Conservation (phyloP, 805 yeast species). For the Ogataea ramenticola region DNA sequence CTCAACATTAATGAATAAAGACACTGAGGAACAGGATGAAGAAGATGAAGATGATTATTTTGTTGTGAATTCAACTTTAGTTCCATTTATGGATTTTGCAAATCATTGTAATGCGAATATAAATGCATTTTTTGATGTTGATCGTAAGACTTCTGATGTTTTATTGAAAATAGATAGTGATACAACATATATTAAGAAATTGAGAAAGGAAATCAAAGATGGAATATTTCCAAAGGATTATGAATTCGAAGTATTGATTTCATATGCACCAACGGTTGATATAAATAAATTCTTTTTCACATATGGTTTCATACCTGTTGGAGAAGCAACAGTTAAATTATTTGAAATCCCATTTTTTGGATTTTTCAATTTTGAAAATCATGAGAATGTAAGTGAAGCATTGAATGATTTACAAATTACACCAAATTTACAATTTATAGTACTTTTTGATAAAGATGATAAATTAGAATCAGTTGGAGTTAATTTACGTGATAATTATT, state of each 20-base stretch:
- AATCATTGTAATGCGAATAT: constrained; percentile 43
- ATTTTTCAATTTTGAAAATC: constrained; percentile 10
- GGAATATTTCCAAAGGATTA: not conserved
- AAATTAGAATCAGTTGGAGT: constrained; percentile 14
- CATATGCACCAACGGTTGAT: constrained; percentile 38
- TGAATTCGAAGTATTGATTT: constrained; percentile 33
- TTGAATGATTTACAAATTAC: constrained; percentile 28
- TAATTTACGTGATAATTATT: constrained; percentile 25
- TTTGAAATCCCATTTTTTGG: constrained; percentile 31
- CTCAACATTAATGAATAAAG: constrained; percentile 1
- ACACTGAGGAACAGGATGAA: constrained; percentile 10
- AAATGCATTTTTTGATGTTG: constrained; percentile 60
- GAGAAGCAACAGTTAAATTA: constrained; percentile 8
- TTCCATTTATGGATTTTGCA: constrained; percentile 62
- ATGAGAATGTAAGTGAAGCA: constrained; percentile 7
- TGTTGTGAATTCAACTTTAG: constrained; percentile 45
- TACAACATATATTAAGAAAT: not conserved
- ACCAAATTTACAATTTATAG: constrained; percentile 33
- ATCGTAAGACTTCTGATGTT: constrained; percentile 34
- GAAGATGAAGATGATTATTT: constrained; percentile 29
- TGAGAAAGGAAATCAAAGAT: not conserved
- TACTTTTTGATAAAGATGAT: constrained; percentile 16
- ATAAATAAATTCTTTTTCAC: constrained; percentile 29
- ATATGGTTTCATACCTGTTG: constrained; percentile 41
- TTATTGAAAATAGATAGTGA: constrained; percentile 27